Conservation (phyloP, 495 filamentous ascomycete genomes). For the Annulohypoxylon nitens region DNA sequence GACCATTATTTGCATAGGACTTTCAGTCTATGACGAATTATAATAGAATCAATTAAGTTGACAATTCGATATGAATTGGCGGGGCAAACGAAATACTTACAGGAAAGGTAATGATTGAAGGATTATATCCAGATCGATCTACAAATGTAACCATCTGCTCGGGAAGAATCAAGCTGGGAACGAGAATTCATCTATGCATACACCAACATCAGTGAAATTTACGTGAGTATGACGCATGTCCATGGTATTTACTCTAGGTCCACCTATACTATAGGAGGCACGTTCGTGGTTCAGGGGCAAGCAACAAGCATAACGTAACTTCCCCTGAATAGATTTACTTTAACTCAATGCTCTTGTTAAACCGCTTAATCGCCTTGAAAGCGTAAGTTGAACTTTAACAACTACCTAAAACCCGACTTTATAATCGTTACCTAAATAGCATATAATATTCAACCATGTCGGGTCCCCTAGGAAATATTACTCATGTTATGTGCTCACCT, state of each 20-base stretch:
- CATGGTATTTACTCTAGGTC: not conserved
- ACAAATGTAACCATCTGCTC: slow-evolving; percentile 11
- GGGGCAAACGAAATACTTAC: not conserved
- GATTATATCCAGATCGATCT: slow-evolving; percentile 21
- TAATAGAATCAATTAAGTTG: slow-evolving; percentile 1
- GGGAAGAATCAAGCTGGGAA: slow-evolving; percentile 8
- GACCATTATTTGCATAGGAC: not conserved
- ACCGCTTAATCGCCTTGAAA: not conserved
- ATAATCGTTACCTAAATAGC: not conserved
- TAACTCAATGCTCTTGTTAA: not conserved
- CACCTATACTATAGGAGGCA: not conserved
- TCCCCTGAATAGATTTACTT: not conserved
- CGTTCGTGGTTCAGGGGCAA: slow-evolving; percentile 3
- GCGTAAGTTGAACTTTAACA: not conserved
- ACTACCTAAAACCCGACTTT: not conserved
- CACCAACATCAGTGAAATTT: no score
- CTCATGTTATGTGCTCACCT: slow-evolving; percentile 1
- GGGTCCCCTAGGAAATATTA: slow-evolving; percentile 5
- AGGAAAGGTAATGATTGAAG: not conserved
- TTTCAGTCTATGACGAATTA: not conserved
- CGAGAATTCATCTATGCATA: slow-evolving; percentile 1
- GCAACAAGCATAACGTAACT: not conserved
- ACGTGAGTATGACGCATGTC: slow-evolving; percentile 26
- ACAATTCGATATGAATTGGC: slow-evolving; percentile 1
- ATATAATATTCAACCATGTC: slow-evolving; percentile 13